phyloP scores from a whole-genome alignment of 2,329 filamentous ascomycete genomes.

The Westerdykella sp. region DNA sequence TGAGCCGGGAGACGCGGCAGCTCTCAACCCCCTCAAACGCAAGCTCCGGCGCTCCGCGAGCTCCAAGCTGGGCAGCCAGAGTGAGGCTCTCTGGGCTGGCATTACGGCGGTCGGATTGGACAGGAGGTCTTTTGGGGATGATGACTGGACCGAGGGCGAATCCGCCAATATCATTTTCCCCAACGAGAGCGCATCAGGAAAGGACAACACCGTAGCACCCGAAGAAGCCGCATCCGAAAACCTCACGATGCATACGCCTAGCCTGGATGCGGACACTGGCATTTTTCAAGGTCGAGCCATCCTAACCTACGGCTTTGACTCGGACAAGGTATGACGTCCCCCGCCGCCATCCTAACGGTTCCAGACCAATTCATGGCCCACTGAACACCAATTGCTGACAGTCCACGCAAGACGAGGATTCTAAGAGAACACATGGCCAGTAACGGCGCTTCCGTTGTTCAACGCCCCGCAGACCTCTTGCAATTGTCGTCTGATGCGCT shows the following conservation, averaged over 20 bases:
- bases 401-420: conserved; percentile 27
- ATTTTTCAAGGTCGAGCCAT: conserved; percentile 42
- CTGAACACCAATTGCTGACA: conserved; percentile 12
- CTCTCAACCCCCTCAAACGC: conserved; percentile 50
- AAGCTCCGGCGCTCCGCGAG: conserved; percentile 87
- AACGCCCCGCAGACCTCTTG: conserved; percentile 18
- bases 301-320: conserved; percentile 40
- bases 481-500: conserved; percentile 22
- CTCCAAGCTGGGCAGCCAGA: conserved; percentile 72
- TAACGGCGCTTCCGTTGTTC: conserved; percentile 33
- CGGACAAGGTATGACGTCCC: conserved; percentile 33
- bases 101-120: conserved; percentile 54
- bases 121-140: conserved; percentile 16
- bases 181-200: conserved; percentile 8
- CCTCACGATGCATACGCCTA: not conserved
- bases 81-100: conserved; percentile 82
- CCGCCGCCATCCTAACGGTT: not conserved
- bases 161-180: conserved; percentile 17
- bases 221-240: not conserved
- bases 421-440: conserved; percentile 27
- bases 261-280: conserved; percentile 16
- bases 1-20: conserved; percentile 20
- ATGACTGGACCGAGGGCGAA: conserved; percentile 32
- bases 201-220: conserved; percentile 2
- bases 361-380: conserved; percentile 1